Evolutionary conservation across 2,329 filamentous ascomycete species (phyloP).

Genomic region (Cryphonectria carpinicola): DNA sequence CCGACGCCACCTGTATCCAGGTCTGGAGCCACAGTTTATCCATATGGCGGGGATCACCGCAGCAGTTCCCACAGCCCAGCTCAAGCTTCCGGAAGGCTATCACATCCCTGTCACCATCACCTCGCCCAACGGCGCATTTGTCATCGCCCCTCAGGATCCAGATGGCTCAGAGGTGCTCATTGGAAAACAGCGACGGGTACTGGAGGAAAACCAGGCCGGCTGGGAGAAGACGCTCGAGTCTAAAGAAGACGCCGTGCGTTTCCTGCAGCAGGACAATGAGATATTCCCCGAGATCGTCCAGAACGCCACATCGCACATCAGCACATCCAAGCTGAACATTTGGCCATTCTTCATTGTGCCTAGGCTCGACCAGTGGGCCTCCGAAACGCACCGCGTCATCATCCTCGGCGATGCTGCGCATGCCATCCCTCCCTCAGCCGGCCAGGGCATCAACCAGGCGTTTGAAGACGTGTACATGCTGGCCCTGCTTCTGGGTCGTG

Average conservation of each 20-base stretch:
- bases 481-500: constrained; percentile 43
- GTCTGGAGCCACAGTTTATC: constrained; percentile 53
- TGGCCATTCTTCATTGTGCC: constrained; percentile 57
- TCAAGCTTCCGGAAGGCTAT: constrained; percentile 41
- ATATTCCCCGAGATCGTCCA: constrained; percentile 43
- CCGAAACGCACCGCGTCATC: constrained; percentile 41
- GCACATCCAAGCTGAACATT: constrained; percentile 43
- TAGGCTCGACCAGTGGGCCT: constrained; percentile 49
- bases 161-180: constrained; percentile 55
- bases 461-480: constrained; percentile 52
- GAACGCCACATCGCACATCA: constrained; percentile 39
- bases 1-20: constrained; percentile 53
- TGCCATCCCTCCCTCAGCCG: constrained; percentile 51
- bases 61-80: constrained; percentile 40
- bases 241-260: constrained; percentile 42
- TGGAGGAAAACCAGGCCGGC: constrained; percentile 43
- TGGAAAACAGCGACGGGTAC: constrained; percentile 47
- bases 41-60: constrained; percentile 46
- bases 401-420: constrained; percentile 55
- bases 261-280: constrained; percentile 40
- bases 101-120: constrained; percentile 48
- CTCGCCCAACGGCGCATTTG: constrained; percentile 50
- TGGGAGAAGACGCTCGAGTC: constrained; percentile 48
- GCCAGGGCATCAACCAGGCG: constrained; percentile 52
- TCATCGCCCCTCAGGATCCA: constrained; percentile 52